phyloP scores from a whole-genome alignment of 2,329 filamentous ascomycete species.

The Trichoderma endophyticum region DNA sequence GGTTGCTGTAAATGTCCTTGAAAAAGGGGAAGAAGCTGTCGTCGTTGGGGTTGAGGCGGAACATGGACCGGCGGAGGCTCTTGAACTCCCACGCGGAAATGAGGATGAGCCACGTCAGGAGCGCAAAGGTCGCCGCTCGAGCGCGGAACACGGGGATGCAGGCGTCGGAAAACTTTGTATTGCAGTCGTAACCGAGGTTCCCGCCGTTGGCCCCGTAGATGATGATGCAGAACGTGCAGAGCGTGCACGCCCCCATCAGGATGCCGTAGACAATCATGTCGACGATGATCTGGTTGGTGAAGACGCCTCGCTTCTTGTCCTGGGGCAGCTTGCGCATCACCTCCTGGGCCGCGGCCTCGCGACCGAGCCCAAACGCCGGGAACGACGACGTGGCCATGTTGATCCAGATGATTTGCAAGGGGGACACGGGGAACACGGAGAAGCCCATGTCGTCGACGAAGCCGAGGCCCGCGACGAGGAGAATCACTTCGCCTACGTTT shows the following conservation, averaged over 20 bases:
- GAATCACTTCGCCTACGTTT: constrained; percentile 81
- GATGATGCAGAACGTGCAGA: constrained; percentile 63
- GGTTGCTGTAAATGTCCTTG: constrained; percentile 65
- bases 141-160: constrained; percentile 65
- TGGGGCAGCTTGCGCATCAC: constrained; percentile 80
- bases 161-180: constrained; percentile 52
- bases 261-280: constrained; percentile 79
- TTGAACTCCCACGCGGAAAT: constrained; percentile 78
- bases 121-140: constrained; percentile 69
- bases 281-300: constrained; percentile 71
- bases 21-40: constrained; percentile 52
- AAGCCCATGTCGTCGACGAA: constrained; percentile 70
- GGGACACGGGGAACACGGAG: constrained; percentile 82
- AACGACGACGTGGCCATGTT: constrained; percentile 89
- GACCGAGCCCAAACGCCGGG: constrained; percentile 83
- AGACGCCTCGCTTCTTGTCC: constrained; percentile 64
- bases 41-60: constrained; percentile 59
- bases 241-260: constrained; percentile 70
- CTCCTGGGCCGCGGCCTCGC: constrained; percentile 70
- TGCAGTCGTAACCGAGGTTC: constrained; percentile 60
- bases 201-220: constrained; percentile 55
- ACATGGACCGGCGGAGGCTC: constrained; percentile 67
- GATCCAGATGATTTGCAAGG: constrained; percentile 88
- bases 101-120: constrained; percentile 70
- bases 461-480: constrained; percentile 74